A percentile compares a stretch with the other conserved stretches of the same genome.
These are phyloP conservation scores for Crithidia expoeki DNA, from an alignment of 208 protist species.

Conservation along the genomic window DNA sequence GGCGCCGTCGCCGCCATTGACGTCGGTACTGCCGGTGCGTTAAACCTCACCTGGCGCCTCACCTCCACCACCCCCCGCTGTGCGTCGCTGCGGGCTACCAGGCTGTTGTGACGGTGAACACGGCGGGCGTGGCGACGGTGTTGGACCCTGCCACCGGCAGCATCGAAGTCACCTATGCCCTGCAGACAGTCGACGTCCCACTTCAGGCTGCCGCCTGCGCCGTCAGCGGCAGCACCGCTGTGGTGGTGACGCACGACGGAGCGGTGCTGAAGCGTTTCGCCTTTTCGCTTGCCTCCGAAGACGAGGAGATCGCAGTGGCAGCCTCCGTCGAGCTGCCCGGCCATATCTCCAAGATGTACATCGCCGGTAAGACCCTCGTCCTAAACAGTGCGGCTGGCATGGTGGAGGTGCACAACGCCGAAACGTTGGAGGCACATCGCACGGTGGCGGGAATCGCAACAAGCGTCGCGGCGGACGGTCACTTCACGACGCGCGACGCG, in stretches of 20 bases:
- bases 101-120: conserved; percentile 52
- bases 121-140: conserved; percentile 47
- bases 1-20: conserved; percentile 74
- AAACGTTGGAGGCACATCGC: conserved; percentile 19
- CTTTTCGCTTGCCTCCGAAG: conserved; percentile 41
- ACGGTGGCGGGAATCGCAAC: conserved; percentile 26
- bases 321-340: conserved; percentile 4
- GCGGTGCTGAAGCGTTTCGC: conserved; percentile 38
- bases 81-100: conserved; percentile 49
- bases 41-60: conserved; percentile 68
- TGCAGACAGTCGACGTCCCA: conserved; percentile 7
- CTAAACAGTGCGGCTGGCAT: conserved; percentile 17
- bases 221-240: conserved; percentile 29
- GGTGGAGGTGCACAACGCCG: conserved; percentile 21
- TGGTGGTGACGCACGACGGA: conserved; percentile 38
- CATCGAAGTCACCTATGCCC: conserved; percentile 61
- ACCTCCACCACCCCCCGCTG: conserved; percentile 48
- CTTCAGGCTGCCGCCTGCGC: conserved; percentile 43
- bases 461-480: conserved; percentile 28
- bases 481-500: conserved; percentile 36
- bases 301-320: conserved; percentile 33
- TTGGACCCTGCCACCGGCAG: conserved; percentile 55
- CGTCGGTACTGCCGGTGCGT: conserved; percentile 24
- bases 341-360: conserved; percentile 23
- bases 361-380: conserved; percentile 22